Evolutionary conservation across 768 basidiomycete genomes (phyloP), one percentile per base, ranked within the genome.

Genomic region (Neoboletus magnificus): DNA sequence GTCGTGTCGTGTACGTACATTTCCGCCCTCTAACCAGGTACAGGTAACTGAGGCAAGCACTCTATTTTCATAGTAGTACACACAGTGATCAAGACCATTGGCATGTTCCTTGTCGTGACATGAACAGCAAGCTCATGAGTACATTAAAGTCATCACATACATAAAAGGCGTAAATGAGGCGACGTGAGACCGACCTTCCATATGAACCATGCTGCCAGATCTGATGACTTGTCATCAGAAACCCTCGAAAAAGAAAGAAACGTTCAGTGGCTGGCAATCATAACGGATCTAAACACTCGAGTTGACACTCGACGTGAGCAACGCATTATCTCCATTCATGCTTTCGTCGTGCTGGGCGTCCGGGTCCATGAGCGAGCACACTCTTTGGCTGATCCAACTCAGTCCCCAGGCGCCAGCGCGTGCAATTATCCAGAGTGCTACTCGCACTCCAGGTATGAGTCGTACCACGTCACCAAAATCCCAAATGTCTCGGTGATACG

Each of bases 401-500:
- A 89, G 67, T 18, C 84, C 78, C 53, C 76, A 75, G 29, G 85
- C 88, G 1, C 82, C 76, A 27, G 87, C 69, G 46, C 89, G 78
- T 46, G 83, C 79, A 45, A 78, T 77, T 47, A 91, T 75, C 87
- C 88, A 91, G 58, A 88, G 82, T 1, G 80, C 79, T 42, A 86
- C 70, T 10, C 82, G 79, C 56, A 83, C 78, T 4, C 89, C 88
- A 4, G 89, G 89, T 10, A 90, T 66, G 39, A 91, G 79, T 36
- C 84, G 83, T 63, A 90, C 75, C 55, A 92, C 74, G 66, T 93
- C 91, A 66, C 85, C 83, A 41, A 89, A 76, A 61, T 92, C 89
- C 88, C 87, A 91, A 37, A 88, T 77, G 64, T 92, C 91, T 29
- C 88, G 80, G 66, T 93, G 91, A 62, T 84, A 81, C 5, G 87